A percentile compares a stretch with the other conserved stretches of the same genome.
These are phyloP conservation scores for Penicillium daleae DNA, from an alignment of 495 filamentous ascomycete species.

Conservation along the genomic window DNA sequence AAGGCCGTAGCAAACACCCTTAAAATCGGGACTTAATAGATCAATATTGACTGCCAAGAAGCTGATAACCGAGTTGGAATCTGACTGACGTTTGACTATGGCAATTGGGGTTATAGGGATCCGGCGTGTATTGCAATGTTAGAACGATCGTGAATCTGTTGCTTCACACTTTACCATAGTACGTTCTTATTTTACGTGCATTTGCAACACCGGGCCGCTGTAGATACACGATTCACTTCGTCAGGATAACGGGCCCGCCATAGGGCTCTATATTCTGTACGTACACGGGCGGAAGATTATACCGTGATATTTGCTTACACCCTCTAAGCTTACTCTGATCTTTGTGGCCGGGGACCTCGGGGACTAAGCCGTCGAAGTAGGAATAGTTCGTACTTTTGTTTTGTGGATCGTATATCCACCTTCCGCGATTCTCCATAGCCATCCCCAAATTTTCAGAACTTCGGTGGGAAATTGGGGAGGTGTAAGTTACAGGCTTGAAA, in stretches of 20 bases:
- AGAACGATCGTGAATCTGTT: no score
- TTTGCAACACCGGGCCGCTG: not conserved
- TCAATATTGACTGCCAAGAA: not conserved
- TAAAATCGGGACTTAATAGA: not conserved
- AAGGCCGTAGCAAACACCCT: not conserved
- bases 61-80: not conserved
- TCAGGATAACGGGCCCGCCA: not conserved
- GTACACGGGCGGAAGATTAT: not conserved
- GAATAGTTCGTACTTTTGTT: conserved; percentile 1
- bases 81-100: not conserved
- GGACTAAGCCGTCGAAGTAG: not conserved
- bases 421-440: not conserved
- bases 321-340: not conserved
- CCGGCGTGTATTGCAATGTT: not conserved
- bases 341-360: not conserved
- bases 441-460: not conserved
- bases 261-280: not conserved
- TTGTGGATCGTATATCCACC: not conserved
- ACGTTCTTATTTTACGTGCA: not conserved
- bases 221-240: not conserved
- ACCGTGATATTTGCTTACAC: not conserved
- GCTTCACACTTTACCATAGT: not conserved
- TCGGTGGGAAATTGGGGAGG: not conserved
- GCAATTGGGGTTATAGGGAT: not conserved
- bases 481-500: not conserved